phyloP scores from a whole-genome alignment of 768 basidiomycete species.

The Obba rivulosa region DNA sequence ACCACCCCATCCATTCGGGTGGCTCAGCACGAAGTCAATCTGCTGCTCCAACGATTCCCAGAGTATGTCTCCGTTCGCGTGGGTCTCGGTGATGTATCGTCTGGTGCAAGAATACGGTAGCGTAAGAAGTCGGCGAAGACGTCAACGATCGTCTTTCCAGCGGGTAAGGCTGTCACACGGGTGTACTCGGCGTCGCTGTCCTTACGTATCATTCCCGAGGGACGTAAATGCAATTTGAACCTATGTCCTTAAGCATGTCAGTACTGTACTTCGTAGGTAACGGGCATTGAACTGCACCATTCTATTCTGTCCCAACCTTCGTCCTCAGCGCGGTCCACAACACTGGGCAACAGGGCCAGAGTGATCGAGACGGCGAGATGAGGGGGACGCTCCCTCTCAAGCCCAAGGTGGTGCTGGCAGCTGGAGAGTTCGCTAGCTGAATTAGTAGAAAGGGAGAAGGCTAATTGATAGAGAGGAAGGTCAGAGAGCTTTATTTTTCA shows the following conservation, averaged over 20 bases:
- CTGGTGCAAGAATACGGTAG: slow-evolving; percentile 37
- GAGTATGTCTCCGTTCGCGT: slow-evolving; percentile 36
- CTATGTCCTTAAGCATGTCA: slow-evolving; percentile 34
- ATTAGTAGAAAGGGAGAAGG: too few relatives aligned
- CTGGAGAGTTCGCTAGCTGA: too few relatives aligned
- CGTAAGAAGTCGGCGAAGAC: slow-evolving; percentile 44
- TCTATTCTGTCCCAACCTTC: slow-evolving; percentile 20
- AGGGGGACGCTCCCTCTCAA: too few relatives aligned
- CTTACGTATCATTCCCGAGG: slow-evolving; percentile 1
- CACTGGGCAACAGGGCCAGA: slow-evolving; percentile 16
- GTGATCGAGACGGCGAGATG: too few relatives aligned
- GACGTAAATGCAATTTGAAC: slow-evolving; percentile 17
- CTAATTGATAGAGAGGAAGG: too few relatives aligned
- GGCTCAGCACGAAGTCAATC: slow-evolving; percentile 50
- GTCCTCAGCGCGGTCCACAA: not conserved
- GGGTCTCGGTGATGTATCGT: slow-evolving; percentile 43
- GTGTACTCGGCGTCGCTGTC: slow-evolving; percentile 34
- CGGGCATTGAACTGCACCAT: slow-evolving; percentile 3
- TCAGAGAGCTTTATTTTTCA: too few relatives aligned
- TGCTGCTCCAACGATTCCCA: slow-evolving; percentile 39
- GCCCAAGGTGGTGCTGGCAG: too few relatives aligned
- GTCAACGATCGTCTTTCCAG: slow-evolving; percentile 34
- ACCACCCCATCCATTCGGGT: slow-evolving; percentile 66
- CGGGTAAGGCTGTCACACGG: slow-evolving; percentile 38
- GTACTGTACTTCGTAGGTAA: slow-evolving; percentile 28